Conservation (phyloP, 164 flowering plant species). For the Santalum album region DNA sequence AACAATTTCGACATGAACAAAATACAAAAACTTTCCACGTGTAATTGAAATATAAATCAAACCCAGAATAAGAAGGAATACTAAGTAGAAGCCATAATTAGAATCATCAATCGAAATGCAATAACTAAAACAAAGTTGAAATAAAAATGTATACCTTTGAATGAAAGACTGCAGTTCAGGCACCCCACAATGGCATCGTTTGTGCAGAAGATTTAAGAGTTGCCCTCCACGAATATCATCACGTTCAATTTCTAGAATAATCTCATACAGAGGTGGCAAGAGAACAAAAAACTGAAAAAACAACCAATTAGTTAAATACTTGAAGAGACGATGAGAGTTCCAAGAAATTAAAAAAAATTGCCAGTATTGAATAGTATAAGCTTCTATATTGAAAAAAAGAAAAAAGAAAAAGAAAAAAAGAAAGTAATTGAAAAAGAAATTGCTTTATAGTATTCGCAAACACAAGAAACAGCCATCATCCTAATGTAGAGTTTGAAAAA, state of each 20-base stretch:
- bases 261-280: constrained; percentile 84
- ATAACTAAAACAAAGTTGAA: background rate
- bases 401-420: no score
- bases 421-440: background rate
- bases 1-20: background rate
- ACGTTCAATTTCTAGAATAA: constrained; percentile 86
- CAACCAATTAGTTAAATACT: constrained; percentile 3
- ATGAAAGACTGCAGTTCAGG: constrained; percentile 93
- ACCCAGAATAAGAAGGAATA: background rate
- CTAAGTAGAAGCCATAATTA: background rate
- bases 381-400: no score
- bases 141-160: constrained; percentile 53
- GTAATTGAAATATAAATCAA: background rate
- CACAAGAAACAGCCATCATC: background rate
- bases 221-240: constrained; percentile 82
- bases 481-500: background rate
- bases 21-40: background rate
- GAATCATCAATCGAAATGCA: no score
- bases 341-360: background rate
- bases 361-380: no score
- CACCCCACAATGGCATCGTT: constrained; percentile 93
- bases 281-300: constrained; percentile 72
- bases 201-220: constrained; percentile 83
- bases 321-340: background rate
- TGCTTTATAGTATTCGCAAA: background rate